Evolutionary conservation across 2,329 filamentous ascomycete species (phyloP).

Genomic region (Xylariaceae sp.): DNA sequence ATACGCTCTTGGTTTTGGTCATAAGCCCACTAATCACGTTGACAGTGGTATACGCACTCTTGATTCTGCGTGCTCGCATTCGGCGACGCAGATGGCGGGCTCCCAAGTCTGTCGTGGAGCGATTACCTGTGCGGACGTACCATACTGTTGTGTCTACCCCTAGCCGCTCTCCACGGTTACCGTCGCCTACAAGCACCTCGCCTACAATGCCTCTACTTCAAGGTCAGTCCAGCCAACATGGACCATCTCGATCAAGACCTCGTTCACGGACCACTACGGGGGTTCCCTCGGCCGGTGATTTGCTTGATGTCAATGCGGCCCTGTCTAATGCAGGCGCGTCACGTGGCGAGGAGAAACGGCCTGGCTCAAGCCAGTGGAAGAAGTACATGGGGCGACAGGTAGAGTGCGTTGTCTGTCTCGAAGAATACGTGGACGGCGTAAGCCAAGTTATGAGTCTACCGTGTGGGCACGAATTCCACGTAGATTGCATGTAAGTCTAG

Average conservation of each 20-base stretch:
- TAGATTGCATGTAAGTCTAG: slow-evolving; percentile 86
- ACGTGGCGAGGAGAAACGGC: slow-evolving; percentile 46
- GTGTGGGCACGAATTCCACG: slow-evolving; percentile 97
- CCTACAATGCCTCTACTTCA: slow-evolving; percentile 78
- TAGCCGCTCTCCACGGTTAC: slow-evolving; percentile 50
- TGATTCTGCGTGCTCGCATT: slow-evolving; percentile 83
- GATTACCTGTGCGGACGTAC: slow-evolving; percentile 91
- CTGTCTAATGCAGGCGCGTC: slow-evolving; percentile 36
- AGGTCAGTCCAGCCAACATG: slow-evolving; percentile 34
- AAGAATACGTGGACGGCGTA: slow-evolving; percentile 92
- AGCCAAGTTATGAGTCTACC: slow-evolving; percentile 95
- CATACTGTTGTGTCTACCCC: slow-evolving; percentile 70
- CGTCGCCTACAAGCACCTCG: slow-evolving; percentile 61
- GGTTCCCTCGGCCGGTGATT: slow-evolving; percentile 46
- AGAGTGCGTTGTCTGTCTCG: slow-evolving; percentile 93
- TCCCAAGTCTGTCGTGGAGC: slow-evolving; percentile 93
- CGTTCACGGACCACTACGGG: slow-evolving; percentile 61
- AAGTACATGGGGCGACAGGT: slow-evolving; percentile 65
- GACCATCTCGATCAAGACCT: slow-evolving; percentile 49
- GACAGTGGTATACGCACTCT: slow-evolving; percentile 83
- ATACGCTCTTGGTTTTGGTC: slow-evolving; percentile 93
- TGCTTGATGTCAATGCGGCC: slow-evolving; percentile 40
- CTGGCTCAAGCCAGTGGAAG: slow-evolving; percentile 51
- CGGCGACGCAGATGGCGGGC: slow-evolving; percentile 87
- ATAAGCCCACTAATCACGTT: slow-evolving; percentile 89